Percentiles rank a stretch among this genome's conserved stretches.
Evolutionary conservation across 192 early-diverging fungal species (phyloP).

Genomic region (Dimargaris cristalligena): DNA sequence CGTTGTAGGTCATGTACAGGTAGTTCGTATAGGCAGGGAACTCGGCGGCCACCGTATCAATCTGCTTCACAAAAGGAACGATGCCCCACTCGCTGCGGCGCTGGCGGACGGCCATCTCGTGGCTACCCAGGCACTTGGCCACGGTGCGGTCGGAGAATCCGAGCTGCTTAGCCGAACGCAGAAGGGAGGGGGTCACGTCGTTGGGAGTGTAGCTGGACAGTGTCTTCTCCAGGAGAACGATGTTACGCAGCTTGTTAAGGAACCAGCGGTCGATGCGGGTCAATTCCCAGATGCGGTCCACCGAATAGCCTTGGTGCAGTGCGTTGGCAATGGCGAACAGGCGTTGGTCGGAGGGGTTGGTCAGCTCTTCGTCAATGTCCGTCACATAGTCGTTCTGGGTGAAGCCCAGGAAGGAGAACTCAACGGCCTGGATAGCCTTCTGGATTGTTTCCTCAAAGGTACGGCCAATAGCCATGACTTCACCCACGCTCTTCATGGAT

Average conservation of each 20-base stretch:
- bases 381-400: conserved; percentile 46
- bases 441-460: conserved; percentile 97
- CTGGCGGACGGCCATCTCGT: conserved; percentile 80
- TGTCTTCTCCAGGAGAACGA: conserved; percentile 63
- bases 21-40: conserved; percentile 98
- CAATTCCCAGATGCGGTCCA: conserved; percentile 78
- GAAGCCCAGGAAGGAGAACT: conserved; percentile 75
- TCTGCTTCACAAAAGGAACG: conserved; percentile 92
- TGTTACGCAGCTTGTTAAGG: conserved; percentile 55
- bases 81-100: conserved; percentile 61
- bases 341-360: conserved; percentile 81
- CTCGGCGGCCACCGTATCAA: conserved; percentile 97
- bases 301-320: conserved; percentile 78
- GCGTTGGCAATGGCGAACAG: conserved; percentile 95
- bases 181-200: conserved; percentile 35
- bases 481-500: conserved; percentile 94
- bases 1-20: conserved; percentile 96
- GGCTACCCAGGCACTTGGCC: conserved; percentile 42
- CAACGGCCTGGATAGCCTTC: conserved; percentile 86
- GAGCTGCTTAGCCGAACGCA: conserved; percentile 75
- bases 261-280: conserved; percentile 97
- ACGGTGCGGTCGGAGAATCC: conserved; percentile 80
- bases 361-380: conserved; percentile 76
- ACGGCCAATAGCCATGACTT: conserved; percentile 95
- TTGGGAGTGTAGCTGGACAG: conserved; percentile 38